Conservation (phyloP, 768 basidiomycete species). For the Leccinum subgranulosum region DNA sequence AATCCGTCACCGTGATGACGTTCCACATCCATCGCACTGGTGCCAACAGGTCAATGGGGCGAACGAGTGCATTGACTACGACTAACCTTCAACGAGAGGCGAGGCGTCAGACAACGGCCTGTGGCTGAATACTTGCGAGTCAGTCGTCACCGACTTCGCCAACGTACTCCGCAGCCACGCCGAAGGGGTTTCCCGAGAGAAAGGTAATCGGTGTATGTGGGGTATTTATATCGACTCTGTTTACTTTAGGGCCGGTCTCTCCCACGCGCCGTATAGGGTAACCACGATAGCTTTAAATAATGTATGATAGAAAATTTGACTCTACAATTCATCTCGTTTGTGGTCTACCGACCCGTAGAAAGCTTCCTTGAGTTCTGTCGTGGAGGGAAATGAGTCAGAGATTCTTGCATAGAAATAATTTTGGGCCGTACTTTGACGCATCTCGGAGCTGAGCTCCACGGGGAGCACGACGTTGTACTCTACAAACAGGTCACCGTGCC, state of each 20-base stretch:
- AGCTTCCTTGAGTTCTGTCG: slow-evolving; percentile 52
- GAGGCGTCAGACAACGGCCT: slow-evolving; percentile 18
- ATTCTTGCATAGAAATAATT: background rate
- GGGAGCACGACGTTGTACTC: slow-evolving; percentile 95
- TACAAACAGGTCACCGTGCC: slow-evolving; percentile 81
- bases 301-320: background rate
- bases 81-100: background rate
- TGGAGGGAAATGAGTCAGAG: slow-evolving; percentile 10
- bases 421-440: slow-evolving; percentile 66
- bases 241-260: slow-evolving; percentile 31
- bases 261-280: slow-evolving; percentile 18
- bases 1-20: slow-evolving; percentile 8
- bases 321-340: slow-evolving; percentile 41
- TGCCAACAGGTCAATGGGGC: background rate
- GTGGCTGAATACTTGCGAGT: slow-evolving; percentile 6
- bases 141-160: background rate
- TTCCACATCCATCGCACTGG: slow-evolving; percentile 12
- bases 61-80: background rate
- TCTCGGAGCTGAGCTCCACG: slow-evolving; percentile 59
- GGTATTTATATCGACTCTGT: slow-evolving; percentile 12
- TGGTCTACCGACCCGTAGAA: slow-evolving; percentile 41
- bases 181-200: slow-evolving; percentile 34
- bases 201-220: background rate
- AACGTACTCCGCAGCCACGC: slow-evolving; percentile 8
- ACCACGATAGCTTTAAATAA: background rate